These are phyloP conservation scores for Orychophragmus violaceus DNA, from an alignment of 345 rosid genomes.

Conservation along the genomic window DNA sequence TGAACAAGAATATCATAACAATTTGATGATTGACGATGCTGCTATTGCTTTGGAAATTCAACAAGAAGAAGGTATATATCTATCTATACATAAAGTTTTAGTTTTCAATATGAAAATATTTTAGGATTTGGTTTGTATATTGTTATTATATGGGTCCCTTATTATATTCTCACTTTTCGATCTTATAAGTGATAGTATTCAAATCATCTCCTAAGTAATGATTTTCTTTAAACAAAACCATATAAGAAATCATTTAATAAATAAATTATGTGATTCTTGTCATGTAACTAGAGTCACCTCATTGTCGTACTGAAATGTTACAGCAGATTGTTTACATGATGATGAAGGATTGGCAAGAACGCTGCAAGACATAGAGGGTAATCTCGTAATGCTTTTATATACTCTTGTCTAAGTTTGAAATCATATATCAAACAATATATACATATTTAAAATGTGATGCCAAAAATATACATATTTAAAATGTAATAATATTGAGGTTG, in stretches of 20 bases:
- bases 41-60: slow-evolving; percentile 14
- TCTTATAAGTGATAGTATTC: not conserved
- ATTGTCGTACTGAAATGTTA: not conserved
- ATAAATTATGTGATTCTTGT: not conserved
- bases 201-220: not conserved
- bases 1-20: not conserved
- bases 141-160: no score
- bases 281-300: not conserved
- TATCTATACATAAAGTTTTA: not conserved
- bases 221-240: not conserved
- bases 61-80: slow-evolving; percentile 13
- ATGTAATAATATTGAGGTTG: not conserved
- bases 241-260: not conserved
- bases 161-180: not conserved
- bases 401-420: no score
- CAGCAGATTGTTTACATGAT: not conserved
- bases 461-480: no score
- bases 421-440: no score
- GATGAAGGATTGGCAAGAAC: slow-evolving; percentile 13
- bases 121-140: not conserved
- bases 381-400: not conserved
- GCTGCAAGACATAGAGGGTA: slow-evolving; percentile 5
- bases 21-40: not conserved
- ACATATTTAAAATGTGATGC: no score
- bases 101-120: not conserved